phyloP scores from a whole-genome alignment of 179 eudicot species.

The Silene vulgaris region DNA sequence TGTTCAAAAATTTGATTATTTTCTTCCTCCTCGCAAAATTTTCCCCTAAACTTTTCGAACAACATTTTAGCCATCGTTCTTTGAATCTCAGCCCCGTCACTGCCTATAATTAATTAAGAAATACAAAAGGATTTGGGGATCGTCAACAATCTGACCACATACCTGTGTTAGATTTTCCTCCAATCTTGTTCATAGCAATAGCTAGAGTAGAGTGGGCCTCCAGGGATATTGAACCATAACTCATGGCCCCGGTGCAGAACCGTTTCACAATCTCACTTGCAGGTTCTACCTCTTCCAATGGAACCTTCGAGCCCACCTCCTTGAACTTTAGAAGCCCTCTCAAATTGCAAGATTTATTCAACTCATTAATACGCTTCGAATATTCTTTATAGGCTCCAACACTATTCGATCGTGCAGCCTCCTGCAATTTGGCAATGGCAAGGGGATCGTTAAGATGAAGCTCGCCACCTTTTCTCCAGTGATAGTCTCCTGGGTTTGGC shows the following conservation, averaged over 20 bases:
- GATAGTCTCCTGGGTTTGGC: conserved; percentile 97
- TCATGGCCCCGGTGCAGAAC: conserved; percentile 98
- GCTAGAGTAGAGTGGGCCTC: conserved; percentile 95
- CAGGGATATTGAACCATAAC: conserved; percentile 94
- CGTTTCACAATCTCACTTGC: conserved; percentile 97
- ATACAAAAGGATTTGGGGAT: background rate
- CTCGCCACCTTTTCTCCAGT: conserved; percentile 98
- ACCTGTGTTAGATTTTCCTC: conserved; percentile 98
- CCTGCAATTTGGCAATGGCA: conserved; percentile 94
- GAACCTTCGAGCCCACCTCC: conserved; percentile 47
- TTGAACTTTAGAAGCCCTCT: conserved; percentile 92
- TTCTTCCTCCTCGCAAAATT: too few species aligned
- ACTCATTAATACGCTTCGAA: conserved; percentile 72
- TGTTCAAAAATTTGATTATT: too few species aligned
- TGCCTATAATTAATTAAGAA: background rate
- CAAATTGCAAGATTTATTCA: conserved; percentile 76
- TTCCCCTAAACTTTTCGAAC: background rate
- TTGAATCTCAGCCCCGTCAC: background rate
- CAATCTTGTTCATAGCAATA: conserved; percentile 88
- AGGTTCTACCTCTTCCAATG: conserved; percentile 88
- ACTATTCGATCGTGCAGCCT: conserved; percentile 83
- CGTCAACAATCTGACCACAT: conserved; percentile 10
- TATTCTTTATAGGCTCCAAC: conserved; percentile 97
- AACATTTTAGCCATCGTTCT: background rate
- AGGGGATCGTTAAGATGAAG: conserved; percentile 90